Conservation (phyloP, 257 asterid species). For the Nicotiana undulata region DNA sequence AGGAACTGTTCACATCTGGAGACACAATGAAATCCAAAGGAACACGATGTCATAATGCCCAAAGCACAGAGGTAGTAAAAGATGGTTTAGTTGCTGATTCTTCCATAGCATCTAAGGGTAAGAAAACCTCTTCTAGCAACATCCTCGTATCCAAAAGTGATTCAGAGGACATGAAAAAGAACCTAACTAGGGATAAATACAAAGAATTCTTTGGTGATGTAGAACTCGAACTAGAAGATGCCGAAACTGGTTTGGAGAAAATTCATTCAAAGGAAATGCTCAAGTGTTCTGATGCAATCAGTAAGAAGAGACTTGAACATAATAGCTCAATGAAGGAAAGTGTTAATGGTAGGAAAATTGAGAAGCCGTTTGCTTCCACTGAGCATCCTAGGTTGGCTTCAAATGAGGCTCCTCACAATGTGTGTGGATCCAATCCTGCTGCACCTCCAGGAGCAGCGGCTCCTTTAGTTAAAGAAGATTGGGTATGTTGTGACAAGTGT, state of each 20-base stretch:
- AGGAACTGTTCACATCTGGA: constrained; percentile 38
- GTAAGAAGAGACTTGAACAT: constrained; percentile 33
- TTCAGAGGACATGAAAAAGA: constrained; percentile 40
- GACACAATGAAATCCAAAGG: constrained; percentile 49
- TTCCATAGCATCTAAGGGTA: constrained; percentile 35
- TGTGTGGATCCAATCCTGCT: constrained; percentile 41
- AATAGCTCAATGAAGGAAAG: constrained; percentile 37
- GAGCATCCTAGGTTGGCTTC: constrained; percentile 29
- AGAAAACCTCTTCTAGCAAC: constrained; percentile 34
- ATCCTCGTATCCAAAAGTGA: constrained; percentile 33
- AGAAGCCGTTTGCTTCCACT: constrained; percentile 29
- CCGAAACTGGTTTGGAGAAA: constrained; percentile 54
- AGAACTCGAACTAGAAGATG: constrained; percentile 58
- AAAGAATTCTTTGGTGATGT: constrained; percentile 73
- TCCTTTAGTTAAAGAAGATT: constrained; percentile 72
- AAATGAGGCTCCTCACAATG: constrained; percentile 33
- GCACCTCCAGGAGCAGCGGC: constrained; percentile 38
- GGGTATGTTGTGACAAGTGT: constrained; percentile 92
- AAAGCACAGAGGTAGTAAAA: constrained; percentile 23
- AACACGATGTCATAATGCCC: constrained; percentile 28
- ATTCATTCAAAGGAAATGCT: constrained; percentile 34
- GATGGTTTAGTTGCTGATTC: constrained; percentile 37
- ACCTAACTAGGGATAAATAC: constrained; percentile 46
- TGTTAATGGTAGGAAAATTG: constrained; percentile 26
- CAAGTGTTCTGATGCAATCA: constrained; percentile 36